phyloP scores from a whole-genome alignment of 805 yeast species.

The Metschnikowia colocasiae region DNA sequence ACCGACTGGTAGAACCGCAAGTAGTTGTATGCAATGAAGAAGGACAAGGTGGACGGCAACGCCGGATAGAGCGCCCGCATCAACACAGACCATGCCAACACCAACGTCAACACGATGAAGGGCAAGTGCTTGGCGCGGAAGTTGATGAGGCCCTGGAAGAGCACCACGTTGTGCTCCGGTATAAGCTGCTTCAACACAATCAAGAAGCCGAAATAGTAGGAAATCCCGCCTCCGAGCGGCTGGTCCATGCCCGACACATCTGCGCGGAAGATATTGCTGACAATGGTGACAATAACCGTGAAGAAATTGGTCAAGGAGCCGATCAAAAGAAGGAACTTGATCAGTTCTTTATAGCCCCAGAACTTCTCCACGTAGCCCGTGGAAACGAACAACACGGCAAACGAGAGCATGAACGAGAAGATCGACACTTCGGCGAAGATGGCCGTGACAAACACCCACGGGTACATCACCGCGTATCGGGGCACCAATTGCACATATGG shows the following conservation, averaged over 20 bases:
- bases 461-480: constrained; percentile 47
- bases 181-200: constrained; percentile 56
- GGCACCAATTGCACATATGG: constrained; percentile 68
- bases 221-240: constrained; percentile 52
- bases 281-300: constrained; percentile 43
- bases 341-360: constrained; percentile 50
- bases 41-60: constrained; percentile 55
- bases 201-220: constrained; percentile 50
- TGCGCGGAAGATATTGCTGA: constrained; percentile 32
- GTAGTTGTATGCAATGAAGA: constrained; percentile 70
- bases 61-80: constrained; percentile 44
- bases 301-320: constrained; percentile 55
- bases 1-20: constrained; percentile 71
- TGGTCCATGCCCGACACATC: constrained; percentile 36
- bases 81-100: constrained; percentile 34
- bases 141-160: constrained; percentile 43
- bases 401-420: constrained; percentile 42
- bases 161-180: constrained; percentile 52
- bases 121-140: constrained; percentile 64
- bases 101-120: constrained; percentile 36
- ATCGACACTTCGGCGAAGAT: constrained; percentile 60
- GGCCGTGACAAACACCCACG: constrained; percentile 62
- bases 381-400: constrained; percentile 35
- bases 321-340: constrained; percentile 48
- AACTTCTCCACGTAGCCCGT: constrained; percentile 47